Conservation (phyloP, 2,329 filamentous ascomycete species). For the Teratosphaeria nubilosa region DNA sequence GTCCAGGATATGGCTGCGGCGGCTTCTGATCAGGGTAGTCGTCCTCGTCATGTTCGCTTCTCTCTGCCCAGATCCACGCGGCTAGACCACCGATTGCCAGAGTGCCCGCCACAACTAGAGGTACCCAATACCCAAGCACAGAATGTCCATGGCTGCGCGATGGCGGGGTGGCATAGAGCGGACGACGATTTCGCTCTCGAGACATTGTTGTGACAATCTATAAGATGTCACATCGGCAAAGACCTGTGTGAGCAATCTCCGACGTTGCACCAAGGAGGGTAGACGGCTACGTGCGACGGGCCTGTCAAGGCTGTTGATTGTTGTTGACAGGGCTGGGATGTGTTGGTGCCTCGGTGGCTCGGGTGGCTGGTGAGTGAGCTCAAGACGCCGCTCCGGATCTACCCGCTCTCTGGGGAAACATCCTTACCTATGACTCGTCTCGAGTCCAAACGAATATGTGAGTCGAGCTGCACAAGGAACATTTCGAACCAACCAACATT, state of each 20-base stretch:
- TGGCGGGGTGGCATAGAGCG: slow-evolving; percentile 24
- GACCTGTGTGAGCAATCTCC: background rate
- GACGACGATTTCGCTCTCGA: slow-evolving; percentile 34
- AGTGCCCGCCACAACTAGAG: slow-evolving; percentile 74
- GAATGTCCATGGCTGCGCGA: slow-evolving; percentile 39
- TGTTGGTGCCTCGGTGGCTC: background rate
- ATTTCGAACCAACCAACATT: background rate
- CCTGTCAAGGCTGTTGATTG: background rate
- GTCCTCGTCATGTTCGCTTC: slow-evolving; percentile 61
- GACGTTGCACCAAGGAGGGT: background rate
- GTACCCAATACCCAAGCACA: slow-evolving; percentile 77
- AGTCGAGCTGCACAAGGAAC: background rate
- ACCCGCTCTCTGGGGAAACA: background rate
- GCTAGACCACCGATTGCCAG: slow-evolving; percentile 77
- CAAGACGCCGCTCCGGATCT: background rate
- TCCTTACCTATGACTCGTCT: background rate
- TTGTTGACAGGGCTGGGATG: slow-evolving; percentile 3
- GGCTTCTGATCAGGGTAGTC: slow-evolving; percentile 29
- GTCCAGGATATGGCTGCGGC: slow-evolving; percentile 17
- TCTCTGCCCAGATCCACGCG: slow-evolving; percentile 91
- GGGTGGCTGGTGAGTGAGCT: background rate
- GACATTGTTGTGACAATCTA: background rate
- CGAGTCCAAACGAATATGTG: background rate
- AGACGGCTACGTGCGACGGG: background rate
- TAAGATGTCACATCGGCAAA: background rate